Evolutionary conservation across 495 filamentous ascomycete species (phyloP), one percentile per base, ranked within the genome.

Genomic region (Neurospora pannonica): DNA sequence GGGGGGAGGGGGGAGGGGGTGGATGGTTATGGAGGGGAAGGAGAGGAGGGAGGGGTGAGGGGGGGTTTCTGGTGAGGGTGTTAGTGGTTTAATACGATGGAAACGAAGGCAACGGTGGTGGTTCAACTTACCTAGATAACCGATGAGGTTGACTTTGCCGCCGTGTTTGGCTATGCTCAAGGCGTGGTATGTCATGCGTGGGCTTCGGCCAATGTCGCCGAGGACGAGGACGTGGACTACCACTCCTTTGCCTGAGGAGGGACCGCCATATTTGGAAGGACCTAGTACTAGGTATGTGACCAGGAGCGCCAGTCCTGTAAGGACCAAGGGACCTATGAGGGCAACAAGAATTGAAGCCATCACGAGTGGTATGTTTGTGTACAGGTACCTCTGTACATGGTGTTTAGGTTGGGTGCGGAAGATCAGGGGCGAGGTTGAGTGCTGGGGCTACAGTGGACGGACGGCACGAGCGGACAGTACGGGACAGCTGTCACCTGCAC

Each of bases 181-280:
- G 28, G 95, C 94, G 88, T 99, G 96, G 79, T 99, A 98, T 81
- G 98, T 96, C 96, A 99, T 99, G 74, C 96, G 93, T 34, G 96
- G 96, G 81, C 94, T 97, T 40, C 94, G 89, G 34, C 96, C 96
- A 82, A 99, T 96, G 79, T 99, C 96, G 17, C 96, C 96, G n/a
- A 99, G 88, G 48, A 99, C 96, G n/a, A 98, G 87, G 40, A 99
- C 88, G 78, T 97, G 93, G 36, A 93, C 87, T 31, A 86, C 82
- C 10, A 73, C 43, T 36, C 75, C 76, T 13, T 80, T 76, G 1
- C 74, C 72, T 11, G 78, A 73, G 0, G 74, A 43, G 19, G 79
- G 75, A 4, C 77, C 76, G 15, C 62, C 67, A 60, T 81, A 81
- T 34, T 74, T 73, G 28, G 78, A 71, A 10, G 77, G 70, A 4